phyloP scores from a whole-genome alignment of 2,329 filamentous ascomycete species.

The Ceratocystis harringtonii region DNA sequence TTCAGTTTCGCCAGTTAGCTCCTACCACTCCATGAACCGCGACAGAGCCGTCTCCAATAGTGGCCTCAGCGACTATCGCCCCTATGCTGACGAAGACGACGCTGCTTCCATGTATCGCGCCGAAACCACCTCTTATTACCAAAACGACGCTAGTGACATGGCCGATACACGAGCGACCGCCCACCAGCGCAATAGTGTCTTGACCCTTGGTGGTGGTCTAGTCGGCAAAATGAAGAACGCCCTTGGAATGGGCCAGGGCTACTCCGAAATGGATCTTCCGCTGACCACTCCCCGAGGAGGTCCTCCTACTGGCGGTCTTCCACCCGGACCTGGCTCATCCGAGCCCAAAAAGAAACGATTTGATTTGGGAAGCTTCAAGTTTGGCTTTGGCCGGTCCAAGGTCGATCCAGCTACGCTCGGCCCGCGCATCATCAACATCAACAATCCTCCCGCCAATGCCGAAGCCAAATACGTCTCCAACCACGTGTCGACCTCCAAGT shows the following conservation, averaged over 20 bases:
- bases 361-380: slow-evolving; percentile 69
- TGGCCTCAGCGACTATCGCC: slow-evolving; percentile 72
- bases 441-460: slow-evolving; percentile 86
- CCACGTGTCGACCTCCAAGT: slow-evolving; percentile 94
- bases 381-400: slow-evolving; percentile 73
- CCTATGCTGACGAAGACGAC: slow-evolving; percentile 79
- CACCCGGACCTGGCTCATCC: slow-evolving; percentile 27
- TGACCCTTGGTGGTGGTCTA: slow-evolving; percentile 73
- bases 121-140: slow-evolving; percentile 70
- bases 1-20: slow-evolving; percentile 21
- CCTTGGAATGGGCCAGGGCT: slow-evolving; percentile 73
- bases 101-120: slow-evolving; percentile 45
- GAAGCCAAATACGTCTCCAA: slow-evolving; percentile 88
- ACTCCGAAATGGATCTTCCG: slow-evolving; percentile 97
- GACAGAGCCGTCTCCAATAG: slow-evolving; percentile 57
- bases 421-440: slow-evolving; percentile 83
- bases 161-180: slow-evolving; percentile 34
- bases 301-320: slow-evolving; percentile 9
- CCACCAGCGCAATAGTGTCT: slow-evolving; percentile 72
- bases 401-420: slow-evolving; percentile 81
- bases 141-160: slow-evolving; percentile 41
- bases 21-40: slow-evolving; percentile 31
- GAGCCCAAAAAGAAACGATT: slow-evolving; percentile 41
- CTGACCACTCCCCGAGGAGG: slow-evolving; percentile 56
- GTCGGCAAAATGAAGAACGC: slow-evolving; percentile 79